These are phyloP conservation scores for Diplodia sapinea DNA, from an alignment of 2,329 filamentous ascomycete species.

Conservation along the genomic window DNA sequence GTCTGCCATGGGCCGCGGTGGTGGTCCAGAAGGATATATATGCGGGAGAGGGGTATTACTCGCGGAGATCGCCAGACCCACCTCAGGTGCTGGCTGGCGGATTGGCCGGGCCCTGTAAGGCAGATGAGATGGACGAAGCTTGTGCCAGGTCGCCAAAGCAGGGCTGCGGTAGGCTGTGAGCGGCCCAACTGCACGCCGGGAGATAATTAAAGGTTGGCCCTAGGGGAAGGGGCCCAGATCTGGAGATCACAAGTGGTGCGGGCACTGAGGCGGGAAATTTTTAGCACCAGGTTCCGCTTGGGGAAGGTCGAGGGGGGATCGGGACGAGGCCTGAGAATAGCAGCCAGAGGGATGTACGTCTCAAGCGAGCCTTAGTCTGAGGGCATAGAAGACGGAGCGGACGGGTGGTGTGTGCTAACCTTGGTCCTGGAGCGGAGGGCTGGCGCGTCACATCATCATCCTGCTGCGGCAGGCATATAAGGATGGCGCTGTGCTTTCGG, in stretches of 20 bases:
- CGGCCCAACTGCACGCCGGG: slow-evolving; percentile 28
- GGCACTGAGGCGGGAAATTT: slow-evolving; percentile 25
- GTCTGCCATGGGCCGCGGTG: slow-evolving; percentile 31
- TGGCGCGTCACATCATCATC: slow-evolving; percentile 31
- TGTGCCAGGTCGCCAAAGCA: slow-evolving; percentile 26
- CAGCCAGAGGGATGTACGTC: slow-evolving; percentile 9
- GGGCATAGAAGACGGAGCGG: slow-evolving; percentile 20
- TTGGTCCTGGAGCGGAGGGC: slow-evolving; percentile 28
- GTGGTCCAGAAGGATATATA: slow-evolving; percentile 31
- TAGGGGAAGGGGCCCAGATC: slow-evolving; percentile 22
- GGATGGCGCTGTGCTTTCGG: slow-evolving; percentile 27
- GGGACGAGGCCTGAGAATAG: slow-evolving; percentile 25
- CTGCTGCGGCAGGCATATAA: slow-evolving; percentile 31
- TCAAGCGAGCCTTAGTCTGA: slow-evolving; percentile 27
- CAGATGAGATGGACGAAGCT: slow-evolving; percentile 30
- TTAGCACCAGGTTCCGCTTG: slow-evolving; percentile 22
- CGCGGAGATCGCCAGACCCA: slow-evolving; percentile 32
- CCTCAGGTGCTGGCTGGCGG: slow-evolving; percentile 21
- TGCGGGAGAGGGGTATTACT: slow-evolving; percentile 27
- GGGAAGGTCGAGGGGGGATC: slow-evolving; percentile 26
- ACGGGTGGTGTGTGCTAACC: slow-evolving; percentile 26
- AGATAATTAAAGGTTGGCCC: slow-evolving; percentile 29
- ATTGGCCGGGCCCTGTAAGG: slow-evolving; percentile 30
- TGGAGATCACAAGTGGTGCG: slow-evolving; percentile 28
- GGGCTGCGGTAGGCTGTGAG: slow-evolving; percentile 30